Evolutionary conservation across 805 yeast genomes (phyloP), one percentile per base, ranked within the genome.

Genomic region (Maudiozyma bulderi): DNA sequence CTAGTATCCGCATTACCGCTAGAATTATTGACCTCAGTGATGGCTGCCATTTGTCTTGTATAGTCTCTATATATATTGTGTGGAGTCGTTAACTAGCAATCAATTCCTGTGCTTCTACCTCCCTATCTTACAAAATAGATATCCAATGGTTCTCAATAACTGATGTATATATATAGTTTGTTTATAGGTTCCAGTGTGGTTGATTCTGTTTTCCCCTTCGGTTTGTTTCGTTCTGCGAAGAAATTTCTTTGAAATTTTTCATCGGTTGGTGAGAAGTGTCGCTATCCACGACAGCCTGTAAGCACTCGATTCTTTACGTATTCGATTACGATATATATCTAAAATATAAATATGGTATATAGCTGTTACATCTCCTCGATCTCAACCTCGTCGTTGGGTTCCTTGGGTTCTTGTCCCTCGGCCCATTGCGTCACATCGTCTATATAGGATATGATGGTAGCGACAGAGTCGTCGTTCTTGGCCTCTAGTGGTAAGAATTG

Each of bases 381-480:
- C 39, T 80, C 84, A 13, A 76, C 57, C 52, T 82, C 86, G 56
- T 88, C 97, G 31, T 78, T 76, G 0, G 98, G 98, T 64, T 91
- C 97, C 64, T 91, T 91, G 34, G 97, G 98, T 66, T 93, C 99
- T 66, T 93, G 98, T 3, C 80, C 71, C 64, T 93, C 99, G 26
- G 87, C 82, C 99, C 99, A 93, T 64, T 93, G 99, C 0, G 99
- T 93, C 31, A 91, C 84, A 64, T 93, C 99, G 62, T 93, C 99
- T 26, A 93, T 86, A 64, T 89, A 89, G 61, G 95, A 84, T 55
- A 93, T 73, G 48, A 93, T 91, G 0, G 89, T 82, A 10, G 83
- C 79, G 26, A 93, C 83, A 44, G 88, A 78, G 41, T 82, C 87
- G 44, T 88, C 81, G 51, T 79, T 77, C 43, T 81, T 84, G 8